Percentiles rank a stretch among this genome's conserved stretches.
phyloP scores from a whole-genome alignment of 2,329 filamentous ascomycete species.

The Acephala macrosclerotiorum region DNA sequence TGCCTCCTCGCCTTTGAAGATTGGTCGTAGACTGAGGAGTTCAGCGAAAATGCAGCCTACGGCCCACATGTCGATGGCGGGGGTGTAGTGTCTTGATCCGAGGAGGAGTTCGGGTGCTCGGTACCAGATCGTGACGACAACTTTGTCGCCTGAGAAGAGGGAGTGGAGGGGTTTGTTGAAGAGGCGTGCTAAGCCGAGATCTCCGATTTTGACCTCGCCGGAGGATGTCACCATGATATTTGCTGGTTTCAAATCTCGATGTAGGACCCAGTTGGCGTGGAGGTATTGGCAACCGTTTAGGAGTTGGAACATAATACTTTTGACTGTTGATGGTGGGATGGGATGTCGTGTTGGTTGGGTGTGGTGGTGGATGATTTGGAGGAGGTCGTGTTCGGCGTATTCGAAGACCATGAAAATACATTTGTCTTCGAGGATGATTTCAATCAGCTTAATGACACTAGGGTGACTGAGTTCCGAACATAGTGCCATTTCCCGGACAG shows the following conservation, averaged over 20 bases:
- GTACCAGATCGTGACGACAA: conserved; percentile 99
- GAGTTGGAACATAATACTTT: conserved; percentile 94
- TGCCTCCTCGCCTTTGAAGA: conserved; percentile 98
- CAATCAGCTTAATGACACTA: conserved; percentile 89
- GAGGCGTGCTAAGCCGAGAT: conserved; percentile 87
- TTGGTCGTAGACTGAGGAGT: conserved; percentile 85
- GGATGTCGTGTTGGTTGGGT: conserved; percentile 84
- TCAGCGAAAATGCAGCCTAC: conserved; percentile 98
- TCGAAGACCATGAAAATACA: conserved; percentile 99
- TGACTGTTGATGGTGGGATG: conserved; percentile 87
- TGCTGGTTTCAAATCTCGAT: conserved; percentile 95
- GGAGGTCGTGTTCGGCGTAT: conserved; percentile 94
- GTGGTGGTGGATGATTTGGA: conserved; percentile 98
- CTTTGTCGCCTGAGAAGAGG: conserved; percentile 93
- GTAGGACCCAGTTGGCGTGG: conserved; percentile 95
- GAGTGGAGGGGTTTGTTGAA: conserved; percentile 95
- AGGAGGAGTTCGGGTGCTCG: conserved; percentile 92
- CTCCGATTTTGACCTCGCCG: conserved; percentile 93
- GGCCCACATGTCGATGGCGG: conserved; percentile 96
- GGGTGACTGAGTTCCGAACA: conserved; percentile 90
- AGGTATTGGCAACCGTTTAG: conserved; percentile 95
- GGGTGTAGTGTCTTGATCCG: conserved; percentile 94
- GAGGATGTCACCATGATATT: conserved; percentile 97
- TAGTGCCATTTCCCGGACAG: conserved; percentile 95
- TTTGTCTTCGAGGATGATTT: conserved; percentile 98